phyloP scores from a whole-genome alignment of 2,329 filamentous ascomycete genomes.

The Dactylella cylindrospora region DNA sequence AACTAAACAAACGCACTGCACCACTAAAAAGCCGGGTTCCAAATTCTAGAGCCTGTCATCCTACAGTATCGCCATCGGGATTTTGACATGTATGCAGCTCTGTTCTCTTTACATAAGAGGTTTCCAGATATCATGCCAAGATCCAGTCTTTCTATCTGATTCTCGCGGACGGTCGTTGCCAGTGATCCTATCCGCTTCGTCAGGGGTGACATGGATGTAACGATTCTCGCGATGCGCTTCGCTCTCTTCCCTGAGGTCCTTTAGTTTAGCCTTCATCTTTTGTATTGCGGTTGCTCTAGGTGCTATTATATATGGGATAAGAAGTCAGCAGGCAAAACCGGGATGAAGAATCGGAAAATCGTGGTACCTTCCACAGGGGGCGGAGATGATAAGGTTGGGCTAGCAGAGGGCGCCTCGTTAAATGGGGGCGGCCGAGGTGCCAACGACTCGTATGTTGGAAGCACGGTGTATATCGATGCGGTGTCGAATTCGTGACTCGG shows the following conservation, averaged over 20 bases:
- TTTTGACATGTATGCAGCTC: no score
- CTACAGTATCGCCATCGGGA: no score
- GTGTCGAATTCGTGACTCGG: background rate
- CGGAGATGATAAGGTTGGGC: no score
- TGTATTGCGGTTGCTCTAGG: background rate
- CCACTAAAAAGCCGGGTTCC: no score
- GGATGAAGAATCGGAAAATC: no score
- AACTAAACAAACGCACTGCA: no score
- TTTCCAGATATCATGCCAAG: background rate
- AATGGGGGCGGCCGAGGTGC: background rate
- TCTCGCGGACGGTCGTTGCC: no score
- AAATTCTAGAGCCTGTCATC: no score
- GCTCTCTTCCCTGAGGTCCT: background rate
- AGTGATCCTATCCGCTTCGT: background rate
- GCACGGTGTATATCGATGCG: background rate
- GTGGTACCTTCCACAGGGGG: no score
- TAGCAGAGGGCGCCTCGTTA: background rate
- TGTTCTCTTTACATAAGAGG: no score
- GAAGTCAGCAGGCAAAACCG: no score
- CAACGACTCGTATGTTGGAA: slow-evolving; percentile 4
- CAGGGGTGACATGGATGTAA: background rate
- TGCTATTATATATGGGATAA: no score
- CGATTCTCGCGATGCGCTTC: background rate
- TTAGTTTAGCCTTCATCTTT: slow-evolving; percentile 1
- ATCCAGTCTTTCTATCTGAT: background rate